Conservation (phyloP, 768 basidiomycete genomes). For the Trichaptum fuscoviolaceum region DNA sequence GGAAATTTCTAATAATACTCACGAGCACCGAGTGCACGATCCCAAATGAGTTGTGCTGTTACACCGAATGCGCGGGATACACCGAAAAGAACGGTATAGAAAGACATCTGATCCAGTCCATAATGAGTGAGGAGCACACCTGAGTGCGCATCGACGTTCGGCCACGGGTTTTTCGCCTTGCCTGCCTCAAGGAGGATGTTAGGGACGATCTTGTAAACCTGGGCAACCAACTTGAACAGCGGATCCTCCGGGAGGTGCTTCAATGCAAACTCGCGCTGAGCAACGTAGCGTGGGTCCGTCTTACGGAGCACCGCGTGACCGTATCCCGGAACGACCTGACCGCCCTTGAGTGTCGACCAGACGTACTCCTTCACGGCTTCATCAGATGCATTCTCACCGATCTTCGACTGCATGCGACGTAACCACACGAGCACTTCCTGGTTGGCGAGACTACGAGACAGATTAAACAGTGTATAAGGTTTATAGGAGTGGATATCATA, state of each 20-base stretch:
- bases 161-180: constrained; percentile 93
- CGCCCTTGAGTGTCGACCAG: constrained; percentile 89
- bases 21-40: constrained; percentile 89
- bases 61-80: constrained; percentile 94
- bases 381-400: constrained; percentile 81
- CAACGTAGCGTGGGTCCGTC: constrained; percentile 89
- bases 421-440: constrained; percentile 97
- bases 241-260: constrained; percentile 84
- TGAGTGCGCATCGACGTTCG: constrained; percentile 97
- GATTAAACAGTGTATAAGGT: background rate
- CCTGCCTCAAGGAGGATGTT: constrained; percentile 87
- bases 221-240: constrained; percentile 90
- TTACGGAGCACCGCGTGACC: constrained; percentile 85
- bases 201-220: constrained; percentile 85
- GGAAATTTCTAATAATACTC: constrained; percentile 27
- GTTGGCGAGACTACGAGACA: constrained; percentile 60
- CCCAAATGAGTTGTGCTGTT: constrained; percentile 87
- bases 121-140: constrained; percentile 85
- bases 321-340: constrained; percentile 92
- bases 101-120: constrained; percentile 86
- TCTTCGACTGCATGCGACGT: constrained; percentile 84
- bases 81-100: constrained; percentile 97
- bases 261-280: constrained; percentile 84
- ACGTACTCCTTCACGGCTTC: constrained; percentile 90
- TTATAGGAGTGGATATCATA: constrained; percentile 12